Conservation (phyloP, 2,329 filamentous ascomycete species). For the Cercospora sesami region DNA sequence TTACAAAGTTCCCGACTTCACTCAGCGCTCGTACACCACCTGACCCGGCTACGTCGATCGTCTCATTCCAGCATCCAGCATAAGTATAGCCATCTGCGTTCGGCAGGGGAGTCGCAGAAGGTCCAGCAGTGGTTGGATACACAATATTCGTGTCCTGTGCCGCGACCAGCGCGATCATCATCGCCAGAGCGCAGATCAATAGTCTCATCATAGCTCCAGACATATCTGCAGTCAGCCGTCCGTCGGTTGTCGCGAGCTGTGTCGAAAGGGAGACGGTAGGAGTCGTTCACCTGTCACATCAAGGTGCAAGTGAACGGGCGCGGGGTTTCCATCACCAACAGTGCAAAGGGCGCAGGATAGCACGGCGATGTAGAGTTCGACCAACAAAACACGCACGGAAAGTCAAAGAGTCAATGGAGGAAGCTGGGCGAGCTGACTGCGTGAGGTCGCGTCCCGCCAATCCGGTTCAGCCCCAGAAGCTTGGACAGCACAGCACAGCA, state of each 20-base stretch:
- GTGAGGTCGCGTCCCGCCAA: slow-evolving; percentile 2
- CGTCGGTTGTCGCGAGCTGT: background rate
- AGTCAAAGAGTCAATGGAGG: slow-evolving; percentile 5
- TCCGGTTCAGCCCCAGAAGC: background rate
- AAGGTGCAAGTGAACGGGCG: slow-evolving; percentile 4
- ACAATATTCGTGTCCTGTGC: slow-evolving; percentile 32
- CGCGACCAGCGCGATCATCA: slow-evolving; percentile 9
- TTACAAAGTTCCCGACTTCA: slow-evolving; percentile 46
- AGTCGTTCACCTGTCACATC: background rate
- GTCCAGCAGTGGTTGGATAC: slow-evolving; percentile 33
- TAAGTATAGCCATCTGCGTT: slow-evolving; percentile 48
- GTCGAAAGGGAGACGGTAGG: background rate
- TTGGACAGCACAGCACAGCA: background rate
- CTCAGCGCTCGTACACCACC: slow-evolving; percentile 49
- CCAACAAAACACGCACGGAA: slow-evolving; percentile 14
- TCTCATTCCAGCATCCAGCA: slow-evolving; percentile 62
- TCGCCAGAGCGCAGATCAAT: slow-evolving; percentile 2
- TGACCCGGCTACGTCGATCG: slow-evolving; percentile 43
- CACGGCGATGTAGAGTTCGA: slow-evolving; percentile 7
- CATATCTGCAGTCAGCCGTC: background rate
- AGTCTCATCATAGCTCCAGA: background rate
- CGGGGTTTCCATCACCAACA: background rate
- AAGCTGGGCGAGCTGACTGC: background rate
- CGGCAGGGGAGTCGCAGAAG: slow-evolving; percentile 29
- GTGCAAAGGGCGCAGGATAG: background rate